A percentile compares a stretch with the other conserved stretches of the same genome.
phyloP scores from a whole-genome alignment of 2,329 filamentous ascomycete species.

The Madurella mycetomatis region DNA sequence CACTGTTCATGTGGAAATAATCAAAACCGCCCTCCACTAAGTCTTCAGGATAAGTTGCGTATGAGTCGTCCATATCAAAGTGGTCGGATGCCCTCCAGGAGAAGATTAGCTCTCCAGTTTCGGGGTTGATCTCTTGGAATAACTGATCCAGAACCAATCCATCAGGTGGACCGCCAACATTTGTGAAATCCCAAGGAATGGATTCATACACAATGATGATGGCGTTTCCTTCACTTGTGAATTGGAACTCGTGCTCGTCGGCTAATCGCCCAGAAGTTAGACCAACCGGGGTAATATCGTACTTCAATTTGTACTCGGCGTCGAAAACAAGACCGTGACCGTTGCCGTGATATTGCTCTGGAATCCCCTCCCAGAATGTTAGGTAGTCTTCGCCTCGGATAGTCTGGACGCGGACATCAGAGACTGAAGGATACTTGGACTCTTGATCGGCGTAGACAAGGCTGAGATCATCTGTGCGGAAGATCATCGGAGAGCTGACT shows the following conservation, averaged over 20 bases:
- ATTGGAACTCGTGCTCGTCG: not conserved
- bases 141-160: not conserved
- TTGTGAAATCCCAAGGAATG: not conserved
- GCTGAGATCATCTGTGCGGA: not conserved
- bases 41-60: not conserved
- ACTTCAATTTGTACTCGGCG: not conserved
- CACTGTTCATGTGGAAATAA: not conserved
- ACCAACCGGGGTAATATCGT: not conserved
- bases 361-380: not conserved
- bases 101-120: not conserved
- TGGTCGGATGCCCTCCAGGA: not conserved
- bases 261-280: not conserved
- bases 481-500: not conserved
- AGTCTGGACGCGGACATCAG: not conserved
- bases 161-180: not conserved
- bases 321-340: not conserved
- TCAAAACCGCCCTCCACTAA: not conserved
- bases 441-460: not conserved
- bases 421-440: not conserved
- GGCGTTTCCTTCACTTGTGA: not conserved
- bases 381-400: not conserved
- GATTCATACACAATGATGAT: not conserved
- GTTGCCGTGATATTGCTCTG: not conserved
- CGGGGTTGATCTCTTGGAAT: not conserved
- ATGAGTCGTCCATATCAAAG: not conserved